These are phyloP conservation scores for Acephala macrosclerotiorum DNA, from an alignment of 2,329 filamentous ascomycete species.

Conservation along the genomic window DNA sequence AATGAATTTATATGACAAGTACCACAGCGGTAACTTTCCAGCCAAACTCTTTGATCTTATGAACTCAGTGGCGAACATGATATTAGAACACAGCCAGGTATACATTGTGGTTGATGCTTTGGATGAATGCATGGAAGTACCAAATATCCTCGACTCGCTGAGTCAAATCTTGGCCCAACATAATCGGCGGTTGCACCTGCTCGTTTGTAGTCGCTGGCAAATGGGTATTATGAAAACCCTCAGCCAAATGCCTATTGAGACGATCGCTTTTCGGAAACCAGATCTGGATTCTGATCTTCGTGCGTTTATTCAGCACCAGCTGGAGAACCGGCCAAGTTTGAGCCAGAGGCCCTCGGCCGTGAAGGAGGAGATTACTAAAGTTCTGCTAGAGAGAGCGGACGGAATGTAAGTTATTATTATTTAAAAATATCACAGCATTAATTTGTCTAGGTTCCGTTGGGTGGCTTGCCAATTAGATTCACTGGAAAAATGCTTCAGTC, in stretches of 20 bases:
- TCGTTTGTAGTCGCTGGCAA: no score
- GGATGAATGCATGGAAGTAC: not conserved
- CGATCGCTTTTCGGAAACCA: no score
- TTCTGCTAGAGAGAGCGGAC: not conserved
- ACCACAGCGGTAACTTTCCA: no score
- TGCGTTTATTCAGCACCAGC: no score
- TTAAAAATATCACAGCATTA: not conserved
- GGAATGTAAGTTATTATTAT: not conserved
- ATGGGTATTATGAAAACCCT: no score
- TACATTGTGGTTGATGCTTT: constrained; percentile 4
- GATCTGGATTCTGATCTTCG: no score
- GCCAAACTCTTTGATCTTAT: not conserved
- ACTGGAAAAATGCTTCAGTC: constrained; percentile 2
- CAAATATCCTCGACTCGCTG: not conserved
- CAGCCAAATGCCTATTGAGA: no score
- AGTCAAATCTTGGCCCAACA: not conserved
- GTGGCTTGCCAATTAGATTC: constrained; percentile 18
- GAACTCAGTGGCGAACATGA: not conserved
- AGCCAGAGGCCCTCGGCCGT: not conserved
- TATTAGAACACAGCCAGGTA: not conserved
- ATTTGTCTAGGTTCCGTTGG: constrained; percentile 20
- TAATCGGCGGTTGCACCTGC: no score
- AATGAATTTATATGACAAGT: no score
- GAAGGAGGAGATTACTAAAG: not conserved
- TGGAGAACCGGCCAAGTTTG: not conserved